Evolutionary conservation across 2,329 filamentous ascomycete genomes (phyloP), one percentile per base, ranked within the genome.

Genomic region (Huntiella abstrusa): DNA sequence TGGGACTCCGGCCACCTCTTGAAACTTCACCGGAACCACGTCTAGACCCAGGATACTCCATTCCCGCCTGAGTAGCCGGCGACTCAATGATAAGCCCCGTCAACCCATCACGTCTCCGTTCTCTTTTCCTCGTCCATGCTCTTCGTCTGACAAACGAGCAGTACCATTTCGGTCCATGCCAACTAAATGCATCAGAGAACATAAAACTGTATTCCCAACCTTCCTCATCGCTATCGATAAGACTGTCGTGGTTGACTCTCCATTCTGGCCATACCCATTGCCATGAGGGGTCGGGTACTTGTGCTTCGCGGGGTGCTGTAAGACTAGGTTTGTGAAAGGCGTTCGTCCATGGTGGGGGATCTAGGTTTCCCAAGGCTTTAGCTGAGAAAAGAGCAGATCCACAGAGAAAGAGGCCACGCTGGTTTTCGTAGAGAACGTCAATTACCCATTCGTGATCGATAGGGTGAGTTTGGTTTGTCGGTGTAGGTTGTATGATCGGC

Each of bases 161-260:
- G 62, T 85, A 94, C 87, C 88, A 96, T 19, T 76, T 80, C 13
- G 83, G 82, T 3, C 80, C 79, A 60, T 98, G 91, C 91, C 91
- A 98, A 2, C 77, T 75, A 53, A 82, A 85, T 37, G 64, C 67
- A 50, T 71, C 75, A 52, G 68, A 67, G 58, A 96, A 98, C 53
- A 83, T 80, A 58, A 95, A 86, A 12, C 84, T 91, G 62, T 98
- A 98, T 58, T 93, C 81, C 91, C 91, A 98, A 3, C 91, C 91
- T 52, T 88, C 83, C 51, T 88, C 80, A 56, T 96, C 91, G 34
- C 62, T 54, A 17, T 57, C 46, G 8, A 83, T 77, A 49, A 81
- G 80, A 2, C 80, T 73, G 66, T 88, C 84, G 71, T 84, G 65
- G 49, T 74, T 70, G 53, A 80, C 56, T 22, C 64, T 67, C 77